Evolutionary conservation across 768 basidiomycete genomes (phyloP).

Genomic region (Xanthoconium stramineum): DNA sequence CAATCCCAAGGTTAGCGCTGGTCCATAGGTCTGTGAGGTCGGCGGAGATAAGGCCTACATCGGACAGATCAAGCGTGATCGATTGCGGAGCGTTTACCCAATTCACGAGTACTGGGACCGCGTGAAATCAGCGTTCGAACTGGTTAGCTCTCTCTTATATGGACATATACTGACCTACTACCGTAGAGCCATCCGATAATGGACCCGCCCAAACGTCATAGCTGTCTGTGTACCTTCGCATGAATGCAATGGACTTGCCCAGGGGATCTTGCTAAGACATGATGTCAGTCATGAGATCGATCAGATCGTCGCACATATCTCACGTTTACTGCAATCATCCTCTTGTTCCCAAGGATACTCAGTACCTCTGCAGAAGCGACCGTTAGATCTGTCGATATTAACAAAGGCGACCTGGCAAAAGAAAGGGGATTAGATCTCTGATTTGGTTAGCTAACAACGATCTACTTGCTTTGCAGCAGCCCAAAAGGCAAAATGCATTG

Average conservation of each 20-base stretch:
- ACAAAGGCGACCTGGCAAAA: constrained; percentile 12
- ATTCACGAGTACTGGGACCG: constrained; percentile 2
- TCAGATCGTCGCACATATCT: neutral
- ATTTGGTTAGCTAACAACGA: neutral
- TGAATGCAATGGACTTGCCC: constrained; percentile 4
- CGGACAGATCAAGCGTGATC: constrained; percentile 1
- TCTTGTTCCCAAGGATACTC: constrained; percentile 4
- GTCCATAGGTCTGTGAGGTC: constrained; percentile 9
- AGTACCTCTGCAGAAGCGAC: neutral
- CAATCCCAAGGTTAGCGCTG: neutral
- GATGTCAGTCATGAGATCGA: neutral
- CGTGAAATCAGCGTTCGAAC: neutral
- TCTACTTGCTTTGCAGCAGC: constrained; percentile 8
- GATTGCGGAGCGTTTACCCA: neutral
- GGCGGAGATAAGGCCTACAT: neutral
- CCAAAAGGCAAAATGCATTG: constrained; percentile 13
- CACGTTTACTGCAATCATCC: constrained; percentile 8
- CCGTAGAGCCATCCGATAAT: constrained; percentile 2
- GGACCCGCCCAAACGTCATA: constrained; percentile 8
- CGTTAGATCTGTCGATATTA: constrained; percentile 10
- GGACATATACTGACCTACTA: constrained; percentile 1
- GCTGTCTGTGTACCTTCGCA: constrained; percentile 8
- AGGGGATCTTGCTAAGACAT: constrained; percentile 12
- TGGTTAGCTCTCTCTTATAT: neutral
- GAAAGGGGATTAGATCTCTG: neutral